Evolutionary conservation across 1,284 basidiomycete species (phyloP).

Genomic region (Pascua guehoae): DNA sequence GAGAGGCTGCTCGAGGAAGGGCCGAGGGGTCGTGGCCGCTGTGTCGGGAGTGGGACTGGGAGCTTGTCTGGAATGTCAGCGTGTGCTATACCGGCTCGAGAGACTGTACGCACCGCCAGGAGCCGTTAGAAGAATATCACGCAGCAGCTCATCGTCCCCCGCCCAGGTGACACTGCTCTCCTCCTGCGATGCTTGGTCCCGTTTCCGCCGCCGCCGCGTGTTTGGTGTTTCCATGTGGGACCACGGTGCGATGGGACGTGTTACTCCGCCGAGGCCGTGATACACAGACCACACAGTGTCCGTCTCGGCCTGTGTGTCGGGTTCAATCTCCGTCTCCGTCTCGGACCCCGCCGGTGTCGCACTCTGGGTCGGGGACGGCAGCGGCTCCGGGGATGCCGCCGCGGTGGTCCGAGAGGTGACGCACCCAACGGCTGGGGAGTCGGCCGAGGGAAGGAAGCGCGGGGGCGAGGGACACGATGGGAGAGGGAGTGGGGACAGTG

Average conservation of each 20-base stretch:
- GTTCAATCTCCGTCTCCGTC: background rate
- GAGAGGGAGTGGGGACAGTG: constrained; percentile 4
- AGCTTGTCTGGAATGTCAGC: background rate
- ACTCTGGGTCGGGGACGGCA: background rate
- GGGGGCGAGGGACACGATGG: constrained; percentile 1
- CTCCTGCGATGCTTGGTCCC: constrained; percentile 3
- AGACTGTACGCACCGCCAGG: background rate
- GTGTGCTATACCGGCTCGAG: background rate
- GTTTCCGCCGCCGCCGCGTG: constrained; percentile 13
- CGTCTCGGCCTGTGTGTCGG: no score
- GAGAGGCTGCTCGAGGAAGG: background rate
- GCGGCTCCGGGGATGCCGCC: background rate
- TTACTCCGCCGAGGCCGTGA: no score
- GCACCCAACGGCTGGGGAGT: background rate
- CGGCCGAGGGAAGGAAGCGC: background rate
- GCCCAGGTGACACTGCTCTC: constrained; percentile 13
- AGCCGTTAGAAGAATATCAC: background rate
- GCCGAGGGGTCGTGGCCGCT: constrained; percentile 7
- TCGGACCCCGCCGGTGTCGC: background rate
- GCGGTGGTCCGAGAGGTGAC: background rate
- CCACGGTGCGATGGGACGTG: no score
- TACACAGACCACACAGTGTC: no score
- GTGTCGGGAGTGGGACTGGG: constrained; percentile 13
- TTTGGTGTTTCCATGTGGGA: constrained; percentile 12
- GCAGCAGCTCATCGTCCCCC: constrained; percentile 10